These are phyloP conservation scores for Lunularia cruciata DNA, from an alignment of 225 moss, liverwort and hornwort genomes.

Conservation along the genomic window DNA sequence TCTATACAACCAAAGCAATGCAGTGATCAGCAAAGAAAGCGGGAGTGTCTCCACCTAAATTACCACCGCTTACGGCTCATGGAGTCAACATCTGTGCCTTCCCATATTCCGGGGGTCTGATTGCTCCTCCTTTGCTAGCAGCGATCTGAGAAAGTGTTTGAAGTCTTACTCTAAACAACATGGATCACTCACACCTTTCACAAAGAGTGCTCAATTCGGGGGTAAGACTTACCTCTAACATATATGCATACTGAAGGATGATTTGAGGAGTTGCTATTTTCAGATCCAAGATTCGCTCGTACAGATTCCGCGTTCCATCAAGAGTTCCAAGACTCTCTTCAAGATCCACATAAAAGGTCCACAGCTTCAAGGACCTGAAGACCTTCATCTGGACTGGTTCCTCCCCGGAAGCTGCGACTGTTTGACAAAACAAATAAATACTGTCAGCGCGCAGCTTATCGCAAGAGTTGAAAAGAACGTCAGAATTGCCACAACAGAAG, in stretches of 20 bases:
- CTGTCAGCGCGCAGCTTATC: too few species aligned
- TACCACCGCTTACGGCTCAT: too few species aligned
- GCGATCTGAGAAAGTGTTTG: too few species aligned
- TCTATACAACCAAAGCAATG: conserved; percentile 42
- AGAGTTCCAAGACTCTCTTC: conserved; percentile 88
- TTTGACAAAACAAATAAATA: not conserved
- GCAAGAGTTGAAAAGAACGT: too few species aligned
- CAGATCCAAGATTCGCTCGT: conserved; percentile 90
- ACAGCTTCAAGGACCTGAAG: conserved; percentile 80
- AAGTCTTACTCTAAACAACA: too few species aligned
- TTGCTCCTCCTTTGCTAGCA: too few species aligned
- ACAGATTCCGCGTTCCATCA: conserved; percentile 71
- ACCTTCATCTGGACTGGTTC: conserved; percentile 85
- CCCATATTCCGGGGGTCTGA: too few species aligned
- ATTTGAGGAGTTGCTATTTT: conserved; percentile 95
- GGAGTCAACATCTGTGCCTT: too few species aligned
- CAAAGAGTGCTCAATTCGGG: too few species aligned
- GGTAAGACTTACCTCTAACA: conserved; percentile 64
- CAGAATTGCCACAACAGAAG: too few species aligned
- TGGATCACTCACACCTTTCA: too few species aligned
- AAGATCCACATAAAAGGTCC: conserved; percentile 96
- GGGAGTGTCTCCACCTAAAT: too few species aligned
- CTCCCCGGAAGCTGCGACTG: conserved; percentile 83
- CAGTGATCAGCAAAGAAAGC: not conserved
- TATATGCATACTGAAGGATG: conserved; percentile 81